Conservation (phyloP, 352 stramenopile genomes). For the Phytophthora europaea region DNA sequence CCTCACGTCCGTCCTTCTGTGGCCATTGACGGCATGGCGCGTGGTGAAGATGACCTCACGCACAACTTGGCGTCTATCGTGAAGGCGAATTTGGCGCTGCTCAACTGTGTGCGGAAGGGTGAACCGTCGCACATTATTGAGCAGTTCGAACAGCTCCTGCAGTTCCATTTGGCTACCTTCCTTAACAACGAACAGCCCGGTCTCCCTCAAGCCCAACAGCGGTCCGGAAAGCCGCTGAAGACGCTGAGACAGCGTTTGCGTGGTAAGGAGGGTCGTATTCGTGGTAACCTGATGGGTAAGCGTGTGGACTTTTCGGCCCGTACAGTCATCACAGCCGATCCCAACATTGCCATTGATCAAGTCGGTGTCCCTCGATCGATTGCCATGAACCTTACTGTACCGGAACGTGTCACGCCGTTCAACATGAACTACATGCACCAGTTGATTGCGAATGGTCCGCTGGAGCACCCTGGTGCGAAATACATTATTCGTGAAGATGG, state of each 20-base stretch:
- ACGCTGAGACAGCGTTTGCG: slow-evolving; percentile 97
- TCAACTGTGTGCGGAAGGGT: slow-evolving; percentile 96
- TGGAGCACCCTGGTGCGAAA: slow-evolving; percentile 97
- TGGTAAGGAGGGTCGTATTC: slow-evolving; percentile 98
- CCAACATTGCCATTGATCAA: slow-evolving; percentile 99
- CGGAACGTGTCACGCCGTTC: slow-evolving; percentile 98
- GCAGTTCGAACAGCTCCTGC: slow-evolving; percentile 91
- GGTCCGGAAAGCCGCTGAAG: slow-evolving; percentile 98
- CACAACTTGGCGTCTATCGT: slow-evolving; percentile 98
- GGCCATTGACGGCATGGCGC: slow-evolving; percentile 93
- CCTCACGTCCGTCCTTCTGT: slow-evolving; percentile 98
- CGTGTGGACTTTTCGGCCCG: slow-evolving; percentile 99
- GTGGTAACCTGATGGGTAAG: slow-evolving; percentile 99
- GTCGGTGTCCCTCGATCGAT: slow-evolving; percentile 98
- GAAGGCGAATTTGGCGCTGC: slow-evolving; percentile 97
- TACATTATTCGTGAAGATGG: slow-evolving; percentile 99
- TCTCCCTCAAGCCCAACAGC: slow-evolving; percentile 97
- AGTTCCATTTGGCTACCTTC: slow-evolving; percentile 93
- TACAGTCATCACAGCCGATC: slow-evolving; percentile 99
- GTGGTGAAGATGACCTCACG: slow-evolving; percentile 99
- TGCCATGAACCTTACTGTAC: slow-evolving; percentile 99
- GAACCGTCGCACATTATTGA: slow-evolving; percentile 97
- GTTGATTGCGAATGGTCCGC: slow-evolving; percentile 96
- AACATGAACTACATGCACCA: slow-evolving; percentile 97
- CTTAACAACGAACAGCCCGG: slow-evolving; percentile 99